Evolutionary conservation across 768 basidiomycete genomes (phyloP).

Genomic region (Sporobolomyces pararoseus): DNA sequence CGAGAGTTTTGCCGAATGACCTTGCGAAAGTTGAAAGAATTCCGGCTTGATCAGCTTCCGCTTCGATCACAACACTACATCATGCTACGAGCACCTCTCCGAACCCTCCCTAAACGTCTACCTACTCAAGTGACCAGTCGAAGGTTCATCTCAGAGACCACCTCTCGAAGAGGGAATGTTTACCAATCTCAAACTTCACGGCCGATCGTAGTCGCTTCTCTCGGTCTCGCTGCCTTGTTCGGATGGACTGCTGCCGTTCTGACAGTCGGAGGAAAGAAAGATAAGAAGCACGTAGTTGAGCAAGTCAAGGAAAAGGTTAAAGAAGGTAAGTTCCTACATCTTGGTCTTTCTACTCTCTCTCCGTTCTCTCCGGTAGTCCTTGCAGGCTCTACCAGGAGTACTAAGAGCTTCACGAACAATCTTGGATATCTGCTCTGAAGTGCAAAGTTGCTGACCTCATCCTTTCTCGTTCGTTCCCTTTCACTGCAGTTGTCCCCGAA

Average conservation of each 20-base stretch:
- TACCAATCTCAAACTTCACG: conserved; percentile 28
- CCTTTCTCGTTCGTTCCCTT: neutral
- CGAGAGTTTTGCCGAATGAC: too few relatives aligned
- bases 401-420: too few relatives aligned
- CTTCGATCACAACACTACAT: too few relatives aligned
- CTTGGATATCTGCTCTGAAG: too few relatives aligned
- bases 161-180: conserved; percentile 5
- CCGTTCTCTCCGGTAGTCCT: neutral
- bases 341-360: neutral
- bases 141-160: neutral
- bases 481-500: neutral
- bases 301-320: conserved; percentile 12
- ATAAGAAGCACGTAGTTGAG: neutral
- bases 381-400: too few relatives aligned
- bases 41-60: too few relatives aligned
- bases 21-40: neutral
- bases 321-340: conserved; percentile 6
- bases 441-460: conserved; percentile 11
- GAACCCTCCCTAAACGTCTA: conserved; percentile 4
- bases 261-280: conserved; percentile 24
- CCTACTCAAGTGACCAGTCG: neutral
- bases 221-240: conserved; percentile 27
- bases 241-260: conserved; percentile 35
- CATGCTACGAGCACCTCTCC: conserved; percentile 24
- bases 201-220: conserved; percentile 27